Percentiles rank a stretch among this genome's conserved stretches.
Evolutionary conservation across 495 filamentous ascomycete genomes (phyloP).

Genomic region (Annulohypoxylon moriforme): DNA sequence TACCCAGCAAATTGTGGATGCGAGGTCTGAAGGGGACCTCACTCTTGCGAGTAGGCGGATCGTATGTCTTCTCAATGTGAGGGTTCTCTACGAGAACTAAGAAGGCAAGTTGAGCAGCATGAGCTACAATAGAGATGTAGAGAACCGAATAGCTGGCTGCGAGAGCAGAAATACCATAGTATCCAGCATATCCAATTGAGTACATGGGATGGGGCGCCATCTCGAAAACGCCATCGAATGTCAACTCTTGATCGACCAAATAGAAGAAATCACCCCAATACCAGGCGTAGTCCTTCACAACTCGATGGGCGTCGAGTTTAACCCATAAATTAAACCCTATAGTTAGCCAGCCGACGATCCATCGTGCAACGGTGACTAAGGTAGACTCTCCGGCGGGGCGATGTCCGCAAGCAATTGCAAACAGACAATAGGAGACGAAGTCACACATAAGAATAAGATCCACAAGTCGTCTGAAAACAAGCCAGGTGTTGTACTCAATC

Average conservation of each 20-base stretch:
- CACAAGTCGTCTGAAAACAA: constrained; percentile 92
- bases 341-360: constrained; percentile 81
- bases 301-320: constrained; percentile 95
- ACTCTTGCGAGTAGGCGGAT: constrained; percentile 78
- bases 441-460: constrained; percentile 98
- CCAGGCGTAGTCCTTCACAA: constrained; percentile 99
- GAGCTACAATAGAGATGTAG: constrained; percentile 94
- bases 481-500: constrained; percentile 98
- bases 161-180: constrained; percentile 99
- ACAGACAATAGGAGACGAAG: constrained; percentile 94
- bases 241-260: constrained; percentile 96
- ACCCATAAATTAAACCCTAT: constrained; percentile 98
- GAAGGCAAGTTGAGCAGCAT: constrained; percentile 95
- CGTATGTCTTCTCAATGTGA: constrained; percentile 98
- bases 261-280: constrained; percentile 99
- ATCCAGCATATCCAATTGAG: constrained; percentile 96
- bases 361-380: constrained; percentile 75
- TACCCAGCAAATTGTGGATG: constrained; percentile 82
- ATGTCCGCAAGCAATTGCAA: constrained; percentile 88
- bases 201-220: constrained; percentile 99
- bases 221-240: constrained; percentile 98
- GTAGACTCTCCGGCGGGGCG: constrained; percentile 77
- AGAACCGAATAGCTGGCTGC: constrained; percentile 97
- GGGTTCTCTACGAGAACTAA: constrained; percentile 91
- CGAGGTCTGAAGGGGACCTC: constrained; percentile 54